Percentiles rank a stretch among this genome's conserved stretches.
Conservation (phyloP, 352 stramenopile genomes). For the Globisporangium nagaii region DNA sequence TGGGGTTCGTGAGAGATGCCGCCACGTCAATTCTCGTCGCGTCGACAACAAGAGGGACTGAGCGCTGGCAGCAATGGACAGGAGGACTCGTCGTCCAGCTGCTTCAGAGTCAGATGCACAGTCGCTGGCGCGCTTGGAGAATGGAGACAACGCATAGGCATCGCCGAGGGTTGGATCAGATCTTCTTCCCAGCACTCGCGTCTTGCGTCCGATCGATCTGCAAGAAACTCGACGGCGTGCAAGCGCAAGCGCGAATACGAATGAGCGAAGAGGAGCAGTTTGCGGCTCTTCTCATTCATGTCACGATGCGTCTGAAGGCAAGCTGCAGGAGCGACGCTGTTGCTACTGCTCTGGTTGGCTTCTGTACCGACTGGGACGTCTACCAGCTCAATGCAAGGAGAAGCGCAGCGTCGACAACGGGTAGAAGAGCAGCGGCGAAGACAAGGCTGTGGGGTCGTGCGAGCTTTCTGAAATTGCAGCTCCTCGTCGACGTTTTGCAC, state of each 20-base stretch:
- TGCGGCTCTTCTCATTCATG: neutral
- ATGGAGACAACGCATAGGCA: neutral
- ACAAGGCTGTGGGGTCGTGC: conserved; percentile 8
- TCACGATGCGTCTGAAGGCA: neutral
- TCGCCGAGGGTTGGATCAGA: conserved; percentile 18
- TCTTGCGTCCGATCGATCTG: neutral
- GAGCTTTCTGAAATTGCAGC: conserved; percentile 23
- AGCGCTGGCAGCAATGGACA: conserved; percentile 14
- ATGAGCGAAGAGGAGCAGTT: neutral
- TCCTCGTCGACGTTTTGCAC: conserved; percentile 27
- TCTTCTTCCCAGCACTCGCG: conserved; percentile 33
- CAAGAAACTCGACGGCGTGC: neutral
- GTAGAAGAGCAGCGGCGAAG: neutral
- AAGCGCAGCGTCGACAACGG: too few species aligned
- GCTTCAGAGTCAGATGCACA: conserved; percentile 7
- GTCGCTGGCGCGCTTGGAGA: neutral
- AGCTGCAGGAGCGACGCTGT: neutral
- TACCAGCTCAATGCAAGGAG: conserved; percentile 16
- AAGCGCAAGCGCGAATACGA: neutral
- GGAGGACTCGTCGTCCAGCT: conserved; percentile 15
- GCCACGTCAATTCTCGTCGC: conserved; percentile 20
- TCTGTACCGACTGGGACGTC: conserved; percentile 15
- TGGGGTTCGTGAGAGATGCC: conserved; percentile 12
- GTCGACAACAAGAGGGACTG: neutral
- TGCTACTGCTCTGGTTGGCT: neutral